A percentile compares a stretch with the other conserved stretches of the same genome.
phyloP scores from a whole-genome alignment of 306 rosid species.

The Quercus engelmannii region DNA sequence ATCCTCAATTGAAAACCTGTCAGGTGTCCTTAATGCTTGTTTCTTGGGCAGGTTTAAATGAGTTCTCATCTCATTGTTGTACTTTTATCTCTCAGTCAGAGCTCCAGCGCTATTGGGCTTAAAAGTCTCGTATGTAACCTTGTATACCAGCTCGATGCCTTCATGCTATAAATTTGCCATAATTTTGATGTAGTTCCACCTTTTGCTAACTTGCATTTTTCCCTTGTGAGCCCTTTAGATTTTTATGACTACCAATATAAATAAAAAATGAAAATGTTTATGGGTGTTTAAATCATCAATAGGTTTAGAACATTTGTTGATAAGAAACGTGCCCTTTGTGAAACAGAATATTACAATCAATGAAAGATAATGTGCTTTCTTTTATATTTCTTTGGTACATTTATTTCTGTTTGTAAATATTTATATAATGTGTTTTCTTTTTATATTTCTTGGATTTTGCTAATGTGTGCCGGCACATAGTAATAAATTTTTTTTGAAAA shows the following conservation, averaged over 20 bases:
- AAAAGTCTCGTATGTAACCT: constrained; percentile 21
- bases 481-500: too few relatives aligned
- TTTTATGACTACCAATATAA: constrained; percentile 12
- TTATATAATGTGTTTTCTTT: not conserved
- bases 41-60: constrained; percentile 43
- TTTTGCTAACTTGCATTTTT: constrained; percentile 42
- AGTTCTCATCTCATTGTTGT: constrained; percentile 30
- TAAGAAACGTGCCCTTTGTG: not conserved
- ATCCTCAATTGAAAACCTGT: not conserved
- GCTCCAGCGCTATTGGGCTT: constrained; percentile 14
- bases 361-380: not conserved
- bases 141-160: constrained; percentile 17
- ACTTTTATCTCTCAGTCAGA: constrained; percentile 23
- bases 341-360: not conserved
- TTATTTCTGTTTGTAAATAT: not conserved
- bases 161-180: constrained; percentile 20
- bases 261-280: constrained; percentile 2
- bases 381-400: not conserved
- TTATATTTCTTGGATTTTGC: not conserved
- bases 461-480: too few relatives aligned
- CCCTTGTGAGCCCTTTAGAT: constrained; percentile 21
- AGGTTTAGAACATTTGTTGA: not conserved
- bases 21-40: not conserved
- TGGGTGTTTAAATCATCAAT: not conserved
- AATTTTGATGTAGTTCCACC: constrained; percentile 27